Conservation (phyloP, 2,329 filamentous ascomycete genomes). For the Nemania sp. region DNA sequence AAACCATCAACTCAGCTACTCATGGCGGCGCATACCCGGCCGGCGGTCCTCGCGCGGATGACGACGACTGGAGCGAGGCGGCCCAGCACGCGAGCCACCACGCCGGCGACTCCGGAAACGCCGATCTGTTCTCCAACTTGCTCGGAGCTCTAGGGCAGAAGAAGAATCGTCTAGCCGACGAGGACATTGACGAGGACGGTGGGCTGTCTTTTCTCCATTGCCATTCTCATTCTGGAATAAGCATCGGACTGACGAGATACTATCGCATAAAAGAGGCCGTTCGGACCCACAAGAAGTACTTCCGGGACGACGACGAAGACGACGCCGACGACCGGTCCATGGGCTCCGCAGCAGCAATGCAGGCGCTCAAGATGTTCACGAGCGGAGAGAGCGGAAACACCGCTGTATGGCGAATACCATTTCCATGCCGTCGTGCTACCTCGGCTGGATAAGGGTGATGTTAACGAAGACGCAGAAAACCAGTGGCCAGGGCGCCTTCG, state of each 20-base stretch:
- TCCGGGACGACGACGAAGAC: slow-evolving; percentile 56
- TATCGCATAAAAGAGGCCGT: slow-evolving; percentile 61
- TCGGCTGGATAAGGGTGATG: too few relatives aligned
- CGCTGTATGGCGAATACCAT: slow-evolving; percentile 34
- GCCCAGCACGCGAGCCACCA: slow-evolving; percentile 53
- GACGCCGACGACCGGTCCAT: slow-evolving; percentile 57
- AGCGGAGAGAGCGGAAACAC: slow-evolving; percentile 53
- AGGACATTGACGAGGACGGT: slow-evolving; percentile 58
- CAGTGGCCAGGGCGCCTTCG: slow-evolving; percentile 75
- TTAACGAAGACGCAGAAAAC: slow-evolving; percentile 38
- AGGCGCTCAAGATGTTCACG: slow-evolving; percentile 80
- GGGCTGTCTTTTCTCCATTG: slow-evolving; percentile 19
- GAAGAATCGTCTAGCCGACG: slow-evolving; percentile 52
- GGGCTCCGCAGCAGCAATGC: slow-evolving; percentile 78
- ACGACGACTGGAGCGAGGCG: slow-evolving; percentile 54
- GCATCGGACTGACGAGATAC: background rate
- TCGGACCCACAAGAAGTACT: slow-evolving; percentile 75
- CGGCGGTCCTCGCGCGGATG: slow-evolving; percentile 45
- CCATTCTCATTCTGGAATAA: background rate
- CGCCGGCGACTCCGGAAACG: slow-evolving; percentile 52
- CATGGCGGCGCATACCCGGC: slow-evolving; percentile 41
- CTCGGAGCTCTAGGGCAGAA: slow-evolving; percentile 54
- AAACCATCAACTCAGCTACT: slow-evolving; percentile 30
- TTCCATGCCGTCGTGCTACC: too few relatives aligned
- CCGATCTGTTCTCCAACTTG: slow-evolving; percentile 55